phyloP scores from a whole-genome alignment of 305 asterid genomes.

The Fraxinus paxiana region DNA sequence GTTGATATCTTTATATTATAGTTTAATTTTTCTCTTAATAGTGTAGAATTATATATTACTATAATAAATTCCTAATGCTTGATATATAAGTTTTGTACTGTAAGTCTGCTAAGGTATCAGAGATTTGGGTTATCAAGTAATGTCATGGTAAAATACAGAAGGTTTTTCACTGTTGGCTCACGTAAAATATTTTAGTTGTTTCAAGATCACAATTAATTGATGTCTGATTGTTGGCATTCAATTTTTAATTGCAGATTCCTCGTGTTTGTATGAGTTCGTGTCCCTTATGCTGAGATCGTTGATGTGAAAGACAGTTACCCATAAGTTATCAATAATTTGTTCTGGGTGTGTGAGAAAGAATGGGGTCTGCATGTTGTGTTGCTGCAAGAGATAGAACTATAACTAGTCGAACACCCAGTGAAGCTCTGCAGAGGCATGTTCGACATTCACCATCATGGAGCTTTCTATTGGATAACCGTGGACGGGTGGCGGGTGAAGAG shows the following conservation, averaged over 20 bases:
- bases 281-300: conserved; percentile 9
- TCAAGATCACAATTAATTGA: not conserved
- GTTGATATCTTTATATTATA: conserved; percentile 5
- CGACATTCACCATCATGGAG: conserved; percentile 93
- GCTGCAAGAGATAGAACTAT: conserved; percentile 58
- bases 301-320: not conserved
- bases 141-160: not conserved
- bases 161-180: not conserved
- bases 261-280: conserved; percentile 16
- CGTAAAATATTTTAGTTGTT: not conserved
- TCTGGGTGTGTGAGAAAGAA: conserved; percentile 38
- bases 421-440: conserved; percentile 54
- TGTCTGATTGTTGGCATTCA: conserved; percentile 7
- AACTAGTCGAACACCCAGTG: conserved; percentile 5
- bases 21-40: conserved; percentile 7
- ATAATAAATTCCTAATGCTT: not conserved
- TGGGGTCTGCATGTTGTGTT: conserved; percentile 99
- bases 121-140: conserved; percentile 5
- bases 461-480: conserved; percentile 92
- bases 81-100: not conserved
- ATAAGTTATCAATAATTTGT: conserved; percentile 14
- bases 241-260: conserved; percentile 31
- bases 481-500: conserved; percentile 89
- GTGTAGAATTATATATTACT: conserved; percentile 6
- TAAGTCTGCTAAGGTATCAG: not conserved